Evolutionary conservation across 83 land plant species (phyloP), one percentile per base, ranked within the genome.

Genomic region (Diphasiastrum complanatum): DNA sequence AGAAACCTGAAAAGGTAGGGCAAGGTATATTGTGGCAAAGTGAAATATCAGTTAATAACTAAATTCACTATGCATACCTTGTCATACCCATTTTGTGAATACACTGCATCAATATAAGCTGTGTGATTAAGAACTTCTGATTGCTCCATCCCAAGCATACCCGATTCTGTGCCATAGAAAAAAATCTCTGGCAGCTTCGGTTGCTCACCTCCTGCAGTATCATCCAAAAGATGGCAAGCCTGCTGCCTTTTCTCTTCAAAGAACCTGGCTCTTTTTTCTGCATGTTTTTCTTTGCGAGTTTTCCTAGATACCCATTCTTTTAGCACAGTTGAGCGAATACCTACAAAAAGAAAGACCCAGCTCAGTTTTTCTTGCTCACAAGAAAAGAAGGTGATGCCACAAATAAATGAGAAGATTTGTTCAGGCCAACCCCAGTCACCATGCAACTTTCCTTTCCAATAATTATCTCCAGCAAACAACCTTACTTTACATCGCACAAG

Each of bases 111-210:
- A 65, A 32, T 14, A 5, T 22, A 33, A 56, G 30, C 43, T 24
- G 41, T 34, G 58, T 36, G 51, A 60, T 34, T 52, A 41, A 64
- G 78, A 37, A 93, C 2, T 29, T 75, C 76, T 20, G 25, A 59
- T 57, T 47, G 83, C 48, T 54, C 51, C 16, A 81, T 50, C 18
- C 99, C 99, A 71, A 93, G 75, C 19, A 93, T 65, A 24, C 96
- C 98, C 38, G 98, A 85, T 33, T 80, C 71, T 32, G 49, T 65
- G 20, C 99, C 99, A 77, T 93, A 93, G 70, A 71, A 93, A 25
- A 88, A 73, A 26, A 93, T 72, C 65, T 93, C 92, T 33, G 83
- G 84, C 31, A 72, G 65, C 27, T 62, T 48, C 52, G 1, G 67
- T 22, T 28, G 47, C 48, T 20, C 47, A 6, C 23, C 4, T 19